Evolutionary conservation across 2,329 filamentous ascomycete species (phyloP).

Genomic region (Xylaria multiplex): DNA sequence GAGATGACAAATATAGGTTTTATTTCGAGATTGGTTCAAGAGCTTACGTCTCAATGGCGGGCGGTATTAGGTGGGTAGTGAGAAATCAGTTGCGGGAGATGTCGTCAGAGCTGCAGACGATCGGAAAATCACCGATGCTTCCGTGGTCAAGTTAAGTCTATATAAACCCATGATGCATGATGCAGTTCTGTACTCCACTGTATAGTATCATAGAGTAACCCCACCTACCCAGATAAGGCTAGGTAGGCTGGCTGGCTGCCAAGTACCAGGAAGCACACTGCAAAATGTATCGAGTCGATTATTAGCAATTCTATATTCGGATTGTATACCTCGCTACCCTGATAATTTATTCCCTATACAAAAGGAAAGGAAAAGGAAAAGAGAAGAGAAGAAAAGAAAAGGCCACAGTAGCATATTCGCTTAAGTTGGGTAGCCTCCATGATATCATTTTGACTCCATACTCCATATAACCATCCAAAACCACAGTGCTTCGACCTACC

Average conservation of each 20-base stretch:
- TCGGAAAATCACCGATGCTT: background rate
- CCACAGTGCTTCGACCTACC: background rate
- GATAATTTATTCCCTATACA: too few species aligned
- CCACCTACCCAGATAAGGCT: too few species aligned
- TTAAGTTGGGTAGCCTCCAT: background rate
- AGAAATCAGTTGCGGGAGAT: conserved; percentile 18
- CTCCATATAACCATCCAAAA: background rate
- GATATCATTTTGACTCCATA: background rate
- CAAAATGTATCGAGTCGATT: too few species aligned
- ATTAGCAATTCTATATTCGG: too few species aligned
- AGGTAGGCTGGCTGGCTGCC: too few species aligned
- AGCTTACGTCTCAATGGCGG: background rate
- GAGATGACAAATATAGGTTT: background rate
- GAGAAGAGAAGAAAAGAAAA: background rate
- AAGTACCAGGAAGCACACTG: too few species aligned
- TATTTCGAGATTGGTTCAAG: background rate
- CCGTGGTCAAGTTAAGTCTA: background rate
- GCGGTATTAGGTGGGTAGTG: background rate
- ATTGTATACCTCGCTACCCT: too few species aligned
- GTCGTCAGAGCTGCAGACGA: conserved; percentile 30
- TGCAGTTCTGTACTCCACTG: too few species aligned
- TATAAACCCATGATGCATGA: too few species aligned
- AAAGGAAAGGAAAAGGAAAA: background rate
- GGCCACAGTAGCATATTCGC: conserved; percentile 1
- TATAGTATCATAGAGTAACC: too few species aligned